phyloP scores from a whole-genome alignment of 805 yeast genomes.

The Dipodascus albidus region DNA sequence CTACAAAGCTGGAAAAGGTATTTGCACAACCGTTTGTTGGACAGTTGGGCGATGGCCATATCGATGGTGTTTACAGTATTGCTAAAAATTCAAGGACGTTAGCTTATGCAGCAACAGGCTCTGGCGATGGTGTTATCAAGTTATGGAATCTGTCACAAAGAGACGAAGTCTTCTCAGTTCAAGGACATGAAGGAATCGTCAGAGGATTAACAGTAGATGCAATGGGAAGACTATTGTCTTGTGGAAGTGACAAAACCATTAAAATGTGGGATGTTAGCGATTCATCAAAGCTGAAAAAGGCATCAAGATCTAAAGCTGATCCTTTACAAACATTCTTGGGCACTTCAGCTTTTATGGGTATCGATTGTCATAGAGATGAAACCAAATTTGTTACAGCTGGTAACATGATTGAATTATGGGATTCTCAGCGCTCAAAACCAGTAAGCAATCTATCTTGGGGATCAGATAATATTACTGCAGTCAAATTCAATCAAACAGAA shows the following conservation, averaged over 20 bases:
- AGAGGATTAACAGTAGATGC: slow-evolving; percentile 76
- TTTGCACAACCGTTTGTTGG: slow-evolving; percentile 97
- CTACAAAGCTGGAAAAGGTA: slow-evolving; percentile 90
- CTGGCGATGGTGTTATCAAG: slow-evolving; percentile 91
- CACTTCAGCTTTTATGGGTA: slow-evolving; percentile 68
- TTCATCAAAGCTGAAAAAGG: slow-evolving; percentile 18
- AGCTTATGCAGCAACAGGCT: slow-evolving; percentile 76
- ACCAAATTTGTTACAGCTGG: slow-evolving; percentile 86
- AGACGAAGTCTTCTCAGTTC: slow-evolving; percentile 61
- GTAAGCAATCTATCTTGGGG: slow-evolving; percentile 85
- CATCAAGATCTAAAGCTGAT: slow-evolving; percentile 26
- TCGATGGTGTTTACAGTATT: slow-evolving; percentile 84
- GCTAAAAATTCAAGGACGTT: slow-evolving; percentile 66
- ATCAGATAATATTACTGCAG: slow-evolving; percentile 77
- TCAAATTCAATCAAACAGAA: slow-evolving; percentile 82
- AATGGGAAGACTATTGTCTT: slow-evolving; percentile 51
- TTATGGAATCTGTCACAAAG: slow-evolving; percentile 85
- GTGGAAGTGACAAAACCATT: slow-evolving; percentile 84
- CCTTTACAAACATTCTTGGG: slow-evolving; percentile 55
- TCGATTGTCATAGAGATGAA: slow-evolving; percentile 77
- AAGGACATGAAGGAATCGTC: slow-evolving; percentile 85
- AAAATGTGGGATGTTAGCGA: slow-evolving; percentile 70
- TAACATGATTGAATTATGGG: slow-evolving; percentile 86
- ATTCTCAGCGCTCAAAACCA: slow-evolving; percentile 66
- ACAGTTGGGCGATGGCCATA: slow-evolving; percentile 87